These are phyloP conservation scores for Chenopodium quinoa DNA, from an alignment of 148 eudicot species.

Conservation along the genomic window DNA sequence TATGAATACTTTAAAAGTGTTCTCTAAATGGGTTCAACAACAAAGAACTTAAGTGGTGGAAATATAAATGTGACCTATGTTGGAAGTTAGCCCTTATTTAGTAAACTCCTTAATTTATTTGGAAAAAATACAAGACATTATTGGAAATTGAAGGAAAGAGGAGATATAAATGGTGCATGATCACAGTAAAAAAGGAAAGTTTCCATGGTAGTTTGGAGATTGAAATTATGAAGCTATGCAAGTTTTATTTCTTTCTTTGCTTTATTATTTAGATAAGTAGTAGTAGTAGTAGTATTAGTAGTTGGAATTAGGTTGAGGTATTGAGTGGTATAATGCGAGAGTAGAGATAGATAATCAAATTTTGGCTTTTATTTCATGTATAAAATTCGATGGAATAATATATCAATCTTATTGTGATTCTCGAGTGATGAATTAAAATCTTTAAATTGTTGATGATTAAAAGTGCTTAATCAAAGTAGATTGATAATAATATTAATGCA, in stretches of 20 bases:
- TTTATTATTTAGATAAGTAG: neutral
- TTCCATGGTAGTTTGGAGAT: no score
- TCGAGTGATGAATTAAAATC: no score
- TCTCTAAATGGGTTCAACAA: slow-evolving; percentile 49
- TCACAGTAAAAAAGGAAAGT: no score
- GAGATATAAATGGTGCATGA: neutral
- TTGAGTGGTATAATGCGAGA: neutral
- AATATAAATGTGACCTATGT: neutral
- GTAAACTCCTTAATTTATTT: neutral
- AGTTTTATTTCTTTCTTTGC: neutral
- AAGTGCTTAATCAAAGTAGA: no score
- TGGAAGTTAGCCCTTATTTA: slow-evolving; percentile 8
- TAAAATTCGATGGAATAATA: neutral
- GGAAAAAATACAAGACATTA: neutral
- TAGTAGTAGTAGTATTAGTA: neutral
- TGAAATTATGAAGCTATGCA: neutral
- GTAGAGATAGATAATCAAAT: neutral
- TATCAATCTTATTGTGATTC: neutral
- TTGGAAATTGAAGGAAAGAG: neutral
- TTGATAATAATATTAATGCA: no score
- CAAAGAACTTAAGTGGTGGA: slow-evolving; percentile 13
- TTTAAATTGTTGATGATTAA: no score
- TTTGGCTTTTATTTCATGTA: slow-evolving; percentile 11
- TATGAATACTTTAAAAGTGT: slow-evolving; percentile 62
- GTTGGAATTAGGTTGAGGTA: slow-evolving; percentile 18